A percentile compares a stretch with the other conserved stretches of the same genome.
These are phyloP conservation scores for Suillus decipiens DNA, from an alignment of 768 basidiomycete species.

Conservation along the genomic window DNA sequence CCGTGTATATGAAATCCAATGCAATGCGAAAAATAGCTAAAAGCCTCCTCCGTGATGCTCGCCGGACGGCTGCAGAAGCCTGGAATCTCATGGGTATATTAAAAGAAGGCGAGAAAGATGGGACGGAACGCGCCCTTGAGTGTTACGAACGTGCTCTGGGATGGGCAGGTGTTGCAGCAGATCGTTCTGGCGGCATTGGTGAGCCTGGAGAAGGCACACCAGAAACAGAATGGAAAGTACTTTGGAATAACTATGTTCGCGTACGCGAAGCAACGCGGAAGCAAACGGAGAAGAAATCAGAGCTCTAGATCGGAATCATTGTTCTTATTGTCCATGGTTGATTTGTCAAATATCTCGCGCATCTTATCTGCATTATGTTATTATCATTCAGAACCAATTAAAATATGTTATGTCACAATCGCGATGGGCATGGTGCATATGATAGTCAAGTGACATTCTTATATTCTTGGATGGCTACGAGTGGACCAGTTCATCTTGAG, in stretches of 20 bases:
- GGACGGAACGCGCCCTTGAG: constrained; percentile 44
- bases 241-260: constrained; percentile 63
- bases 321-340: too few relatives aligned
- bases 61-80: constrained; percentile 69
- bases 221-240: constrained; percentile 60
- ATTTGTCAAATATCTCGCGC: neutral
- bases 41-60: constrained; percentile 65
- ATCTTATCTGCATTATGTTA: neutral
- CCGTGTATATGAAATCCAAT: constrained; percentile 46
- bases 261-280: constrained; percentile 34
- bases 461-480: neutral
- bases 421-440: neutral
- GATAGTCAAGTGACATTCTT: neutral
- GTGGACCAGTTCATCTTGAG: too few relatives aligned
- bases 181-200: constrained; percentile 36
- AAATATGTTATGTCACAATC: too few relatives aligned
- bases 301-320: neutral
- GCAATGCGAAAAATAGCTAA: constrained; percentile 57
- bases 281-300: constrained; percentile 8
- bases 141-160: constrained; percentile 71
- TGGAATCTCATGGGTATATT: constrained; percentile 76
- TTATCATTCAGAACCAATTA: neutral
- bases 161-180: constrained; percentile 58
- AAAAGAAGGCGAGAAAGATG: constrained; percentile 43
- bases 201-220: constrained; percentile 53